phyloP scores from a whole-genome alignment of 768 basidiomycete species.

The Pleurotus cornucopiae region DNA sequence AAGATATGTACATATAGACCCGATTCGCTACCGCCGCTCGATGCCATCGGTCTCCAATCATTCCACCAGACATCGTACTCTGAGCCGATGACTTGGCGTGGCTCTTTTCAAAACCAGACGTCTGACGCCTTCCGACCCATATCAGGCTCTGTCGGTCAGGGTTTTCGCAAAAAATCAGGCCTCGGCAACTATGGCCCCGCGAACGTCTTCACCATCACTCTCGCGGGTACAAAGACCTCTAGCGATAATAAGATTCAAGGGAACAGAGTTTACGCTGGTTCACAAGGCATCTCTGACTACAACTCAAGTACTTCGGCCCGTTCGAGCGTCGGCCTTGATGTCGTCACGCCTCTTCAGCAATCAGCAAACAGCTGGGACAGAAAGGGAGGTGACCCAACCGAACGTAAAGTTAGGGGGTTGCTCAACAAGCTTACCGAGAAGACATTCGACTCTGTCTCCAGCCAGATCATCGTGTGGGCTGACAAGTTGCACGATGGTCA shows the following conservation, averaged over 20 bases:
- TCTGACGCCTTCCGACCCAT: constrained; percentile 33
- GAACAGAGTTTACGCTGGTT: constrained; percentile 39
- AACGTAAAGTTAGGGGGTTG: constrained; percentile 86
- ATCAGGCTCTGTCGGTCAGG: constrained; percentile 44
- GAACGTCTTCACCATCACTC: constrained; percentile 36
- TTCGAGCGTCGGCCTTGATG: constrained; percentile 41
- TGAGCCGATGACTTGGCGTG: constrained; percentile 46
- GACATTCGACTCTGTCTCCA: constrained; percentile 92
- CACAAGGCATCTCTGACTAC: constrained; percentile 29
- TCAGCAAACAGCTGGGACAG: constrained; percentile 82
- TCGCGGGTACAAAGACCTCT: constrained; percentile 50
- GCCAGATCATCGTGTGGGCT: constrained; percentile 93
- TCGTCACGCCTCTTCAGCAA: constrained; percentile 70
- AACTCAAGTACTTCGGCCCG: constrained; percentile 24
- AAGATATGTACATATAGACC: constrained; percentile 92
- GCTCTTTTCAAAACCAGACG: constrained; percentile 56
- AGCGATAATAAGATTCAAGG: constrained; percentile 64
- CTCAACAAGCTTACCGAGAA: constrained; percentile 97
- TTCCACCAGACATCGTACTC: constrained; percentile 46
- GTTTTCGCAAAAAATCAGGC: constrained; percentile 24
- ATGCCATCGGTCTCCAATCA: constrained; percentile 88
- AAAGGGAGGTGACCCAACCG: constrained; percentile 68
- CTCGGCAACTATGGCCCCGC: constrained; percentile 46
- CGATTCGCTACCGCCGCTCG: constrained; percentile 81
- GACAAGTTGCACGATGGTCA: constrained; percentile 92